Evolutionary conservation across 176 grass and related monocot species (phyloP).

Genomic region (Zizania latifolia): DNA sequence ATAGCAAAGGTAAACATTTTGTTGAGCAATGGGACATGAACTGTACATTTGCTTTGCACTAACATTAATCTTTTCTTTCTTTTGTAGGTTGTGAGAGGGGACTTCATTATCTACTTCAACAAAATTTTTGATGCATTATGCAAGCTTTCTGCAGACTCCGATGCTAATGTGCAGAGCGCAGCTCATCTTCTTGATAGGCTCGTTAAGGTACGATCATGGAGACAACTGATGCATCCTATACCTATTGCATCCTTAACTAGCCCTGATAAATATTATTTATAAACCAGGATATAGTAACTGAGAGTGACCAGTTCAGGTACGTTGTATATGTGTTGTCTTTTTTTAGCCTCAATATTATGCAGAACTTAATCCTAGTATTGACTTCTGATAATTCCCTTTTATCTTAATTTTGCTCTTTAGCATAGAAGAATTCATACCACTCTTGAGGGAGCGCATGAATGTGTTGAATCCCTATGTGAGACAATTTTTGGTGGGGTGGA

Average conservation of each 20-base stretch:
- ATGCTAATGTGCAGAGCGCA: slow-evolving; percentile 97
- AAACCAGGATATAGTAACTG: slow-evolving; percentile 96
- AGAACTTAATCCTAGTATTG: slow-evolving; percentile 20
- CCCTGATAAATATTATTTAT: slow-evolving; percentile 32
- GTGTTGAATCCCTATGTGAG: slow-evolving; percentile 94
- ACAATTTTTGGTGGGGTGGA: slow-evolving; percentile 99
- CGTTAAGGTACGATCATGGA: slow-evolving; percentile 60
- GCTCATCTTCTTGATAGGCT: slow-evolving; percentile 99
- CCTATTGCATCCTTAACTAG: slow-evolving; percentile 9
- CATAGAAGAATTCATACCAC: slow-evolving; percentile 99
- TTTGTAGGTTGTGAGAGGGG: slow-evolving; percentile 93
- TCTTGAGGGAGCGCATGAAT: slow-evolving; percentile 98
- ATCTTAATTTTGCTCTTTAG: slow-evolving; percentile 53
- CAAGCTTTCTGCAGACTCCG: slow-evolving; percentile 92
- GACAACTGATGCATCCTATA: background rate
- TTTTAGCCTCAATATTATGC: background rate
- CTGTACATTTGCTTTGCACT: background rate
- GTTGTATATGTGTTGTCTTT: background rate
- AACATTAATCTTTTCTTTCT: background rate
- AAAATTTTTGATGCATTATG: slow-evolving; percentile 96
- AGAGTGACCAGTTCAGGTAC: slow-evolving; percentile 99
- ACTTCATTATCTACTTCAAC: slow-evolving; percentile 96
- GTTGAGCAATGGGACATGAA: background rate
- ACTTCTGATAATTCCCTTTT: slow-evolving; percentile 22
- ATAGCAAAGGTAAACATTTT: slow-evolving; percentile 87